Conservation (phyloP, 441 rosid species). For the Capsella rubella region DNA sequence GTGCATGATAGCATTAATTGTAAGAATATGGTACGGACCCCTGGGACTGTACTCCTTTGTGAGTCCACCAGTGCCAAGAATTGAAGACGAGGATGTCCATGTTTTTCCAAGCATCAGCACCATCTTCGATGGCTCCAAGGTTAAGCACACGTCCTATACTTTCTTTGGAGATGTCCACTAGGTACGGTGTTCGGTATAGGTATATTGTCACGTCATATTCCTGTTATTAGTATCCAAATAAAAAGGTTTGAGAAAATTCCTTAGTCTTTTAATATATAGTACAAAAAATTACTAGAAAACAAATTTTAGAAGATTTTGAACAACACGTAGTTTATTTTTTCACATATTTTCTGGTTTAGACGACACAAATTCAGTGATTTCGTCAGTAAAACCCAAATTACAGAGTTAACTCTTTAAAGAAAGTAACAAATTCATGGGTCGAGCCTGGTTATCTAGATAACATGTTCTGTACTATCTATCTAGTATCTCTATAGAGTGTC, state of each 20-base stretch:
- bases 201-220: slow-evolving; percentile 62
- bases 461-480: not conserved
- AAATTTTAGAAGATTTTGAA: too few species aligned
- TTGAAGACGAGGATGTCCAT: slow-evolving; percentile 75
- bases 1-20: not conserved
- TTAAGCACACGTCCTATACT: slow-evolving; percentile 57
- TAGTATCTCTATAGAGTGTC: too few species aligned
- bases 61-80: slow-evolving; percentile 88
- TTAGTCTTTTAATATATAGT: not conserved
- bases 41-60: slow-evolving; percentile 55
- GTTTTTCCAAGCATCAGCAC: slow-evolving; percentile 60
- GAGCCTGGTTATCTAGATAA: not conserved
- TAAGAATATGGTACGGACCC: slow-evolving; percentile 44
- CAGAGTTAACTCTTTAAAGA: not conserved
- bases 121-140: slow-evolving; percentile 58
- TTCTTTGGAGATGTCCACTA: slow-evolving; percentile 66
- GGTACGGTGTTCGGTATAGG: slow-evolving; percentile 68
- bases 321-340: too few species aligned
- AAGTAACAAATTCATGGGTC: not conserved
- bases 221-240: slow-evolving; percentile 41
- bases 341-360: not conserved
- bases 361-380: not conserved
- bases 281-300: too few species aligned
- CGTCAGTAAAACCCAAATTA: not conserved
- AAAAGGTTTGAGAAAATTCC: not conserved